These are phyloP conservation scores for Tetracentron sinense DNA, from an alignment of 164 flowering plant genomes.

Conservation along the genomic window DNA sequence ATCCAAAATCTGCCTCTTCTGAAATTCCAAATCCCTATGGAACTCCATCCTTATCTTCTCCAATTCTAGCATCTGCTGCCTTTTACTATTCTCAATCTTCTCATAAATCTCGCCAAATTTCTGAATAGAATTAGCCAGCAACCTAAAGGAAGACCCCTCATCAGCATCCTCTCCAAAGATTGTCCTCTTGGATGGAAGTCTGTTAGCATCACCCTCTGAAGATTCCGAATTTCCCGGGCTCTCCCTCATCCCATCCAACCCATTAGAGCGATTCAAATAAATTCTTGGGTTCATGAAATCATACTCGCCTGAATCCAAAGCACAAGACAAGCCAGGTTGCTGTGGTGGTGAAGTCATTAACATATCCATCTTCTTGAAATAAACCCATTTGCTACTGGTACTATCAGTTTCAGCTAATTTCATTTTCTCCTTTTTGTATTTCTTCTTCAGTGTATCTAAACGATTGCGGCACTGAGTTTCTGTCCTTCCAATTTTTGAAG, in stretches of 20 bases:
- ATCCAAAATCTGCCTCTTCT: constrained; percentile 79
- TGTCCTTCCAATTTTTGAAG: constrained; percentile 32
- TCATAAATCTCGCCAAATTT: constrained; percentile 82
- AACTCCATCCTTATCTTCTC: constrained; percentile 94
- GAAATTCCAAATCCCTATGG: constrained; percentile 75
- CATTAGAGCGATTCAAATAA: constrained; percentile 68
- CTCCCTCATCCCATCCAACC: constrained; percentile 87
- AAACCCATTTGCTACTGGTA: constrained; percentile 54
- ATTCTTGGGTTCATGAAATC: constrained; percentile 72
- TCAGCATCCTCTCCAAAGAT: constrained; percentile 25
- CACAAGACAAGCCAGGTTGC: constrained; percentile 68
- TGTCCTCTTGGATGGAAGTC: constrained; percentile 51
- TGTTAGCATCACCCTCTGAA: constrained; percentile 44
- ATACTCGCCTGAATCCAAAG: constrained; percentile 91
- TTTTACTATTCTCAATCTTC: constrained; percentile 80
- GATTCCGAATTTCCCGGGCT: constrained; percentile 69
- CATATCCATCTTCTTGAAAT: constrained; percentile 78
- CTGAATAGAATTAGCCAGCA: constrained; percentile 75
- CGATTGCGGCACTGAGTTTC: constrained; percentile 68
- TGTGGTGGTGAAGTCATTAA: constrained; percentile 31
- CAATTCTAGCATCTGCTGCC: constrained; percentile 81
- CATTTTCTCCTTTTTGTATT: constrained; percentile 72
- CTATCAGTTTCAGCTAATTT: constrained; percentile 37
- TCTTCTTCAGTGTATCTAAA: constrained; percentile 75
- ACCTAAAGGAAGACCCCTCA: constrained; percentile 41